Evolutionary conservation across 2,329 filamentous ascomycete species (phyloP), one percentile per base, ranked within the genome.

Genomic region (Penicillium sp.): DNA sequence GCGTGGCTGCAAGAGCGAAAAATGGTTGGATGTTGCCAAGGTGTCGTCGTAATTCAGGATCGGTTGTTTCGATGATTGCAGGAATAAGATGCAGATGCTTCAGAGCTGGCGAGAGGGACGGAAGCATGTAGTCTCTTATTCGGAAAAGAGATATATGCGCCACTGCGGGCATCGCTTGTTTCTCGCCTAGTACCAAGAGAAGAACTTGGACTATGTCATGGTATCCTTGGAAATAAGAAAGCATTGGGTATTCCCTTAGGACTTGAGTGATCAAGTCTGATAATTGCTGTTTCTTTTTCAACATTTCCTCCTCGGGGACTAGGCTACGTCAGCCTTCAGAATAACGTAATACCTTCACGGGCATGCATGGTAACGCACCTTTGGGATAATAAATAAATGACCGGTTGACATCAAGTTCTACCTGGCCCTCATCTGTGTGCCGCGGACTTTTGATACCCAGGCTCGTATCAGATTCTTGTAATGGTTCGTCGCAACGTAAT

Each of bases 141-240:
- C 91, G 88, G 41, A 97, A 82, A 30, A 92, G 80, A 3, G 92
- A 96, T 55, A 99, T 84, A n/a, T 89, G 88, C 32, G 89, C 82
- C 30, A 95, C 84, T 14, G 87, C 84, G 7, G 79, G 72, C 16
- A 81, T 78, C 14, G 89, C 86, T 50, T 79, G 70, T 19, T 79
- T 67, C 9, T 84, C 76, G 0, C 87, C 87, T 4, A 99, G 80
- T 10, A 97, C 92, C 13, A 99, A 82, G 38, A 97, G 83, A 56
- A 99, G 82, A 23, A 99, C 94, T 75, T 99, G 95, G 64, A 90
- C 94, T 67, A 99, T 97, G 76, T 99, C 94, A 74, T 99, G 94
- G 72, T 95, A 99, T 70, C 94, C 94, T 77, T 99, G 94, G 73
- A 99, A 99, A 76, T 99, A 99, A 78, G 86, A 91, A 34, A 99